These are phyloP conservation scores for Mycena amicta DNA, from an alignment of 768 basidiomycete species.

Conservation along the genomic window DNA sequence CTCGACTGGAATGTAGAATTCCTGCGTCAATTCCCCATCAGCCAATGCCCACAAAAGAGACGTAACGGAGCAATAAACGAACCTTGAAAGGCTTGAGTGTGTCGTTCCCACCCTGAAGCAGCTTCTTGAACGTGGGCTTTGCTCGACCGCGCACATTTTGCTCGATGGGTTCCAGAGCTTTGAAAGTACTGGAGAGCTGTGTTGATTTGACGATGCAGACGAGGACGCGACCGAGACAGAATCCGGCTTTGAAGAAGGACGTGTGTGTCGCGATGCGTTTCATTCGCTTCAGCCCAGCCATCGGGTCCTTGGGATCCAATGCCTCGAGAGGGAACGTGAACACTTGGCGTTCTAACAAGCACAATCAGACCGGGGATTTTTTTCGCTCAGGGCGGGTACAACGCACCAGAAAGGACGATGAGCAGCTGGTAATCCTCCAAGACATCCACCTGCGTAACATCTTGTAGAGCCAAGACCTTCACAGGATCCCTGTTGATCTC, in stretches of 20 bases:
- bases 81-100: slow-evolving; percentile 91
- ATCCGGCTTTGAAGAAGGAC: slow-evolving; percentile 96
- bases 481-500: slow-evolving; percentile 79
- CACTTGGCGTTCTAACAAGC: slow-evolving; percentile 80
- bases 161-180: slow-evolving; percentile 95
- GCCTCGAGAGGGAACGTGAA: slow-evolving; percentile 95
- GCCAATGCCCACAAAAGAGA: background rate
- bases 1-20: slow-evolving; percentile 98
- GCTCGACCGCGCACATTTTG: slow-evolving; percentile 75
- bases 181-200: slow-evolving; percentile 94
- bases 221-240: slow-evolving; percentile 86
- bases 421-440: slow-evolving; percentile 94
- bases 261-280: slow-evolving; percentile 96
- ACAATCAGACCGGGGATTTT: slow-evolving; percentile 6
- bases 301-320: slow-evolving; percentile 86
- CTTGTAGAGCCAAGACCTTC: slow-evolving; percentile 85
- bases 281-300: slow-evolving; percentile 88
- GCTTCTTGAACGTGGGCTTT: slow-evolving; percentile 92
- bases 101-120: slow-evolving; percentile 93
- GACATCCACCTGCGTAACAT: slow-evolving; percentile 94
- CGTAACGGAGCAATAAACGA: slow-evolving; percentile 16
- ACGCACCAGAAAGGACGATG: slow-evolving; percentile 94
- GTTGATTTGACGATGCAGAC: slow-evolving; percentile 98
- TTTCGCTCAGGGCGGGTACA: background rate
- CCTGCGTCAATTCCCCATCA: slow-evolving; percentile 52